phyloP scores from a whole-genome alignment of 2,329 filamentous ascomycete species.

The Hypoxylon sp. region DNA sequence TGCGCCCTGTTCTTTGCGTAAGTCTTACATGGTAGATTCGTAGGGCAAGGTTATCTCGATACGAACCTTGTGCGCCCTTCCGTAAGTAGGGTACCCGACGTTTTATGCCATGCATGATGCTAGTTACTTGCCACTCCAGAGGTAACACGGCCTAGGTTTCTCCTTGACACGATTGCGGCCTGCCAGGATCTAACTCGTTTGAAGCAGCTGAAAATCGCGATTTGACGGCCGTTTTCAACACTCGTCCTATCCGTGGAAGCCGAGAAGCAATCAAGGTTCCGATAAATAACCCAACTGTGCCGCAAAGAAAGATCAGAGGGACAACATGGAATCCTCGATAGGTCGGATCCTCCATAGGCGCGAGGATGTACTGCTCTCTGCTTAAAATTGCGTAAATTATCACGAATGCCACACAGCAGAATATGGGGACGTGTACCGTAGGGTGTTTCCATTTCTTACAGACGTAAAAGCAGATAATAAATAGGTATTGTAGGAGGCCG shows the following conservation, averaged over 20 bases:
- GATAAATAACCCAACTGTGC: constrained; percentile 2
- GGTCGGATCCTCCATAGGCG: background rate
- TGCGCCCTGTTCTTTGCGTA: background rate
- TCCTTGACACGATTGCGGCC: background rate
- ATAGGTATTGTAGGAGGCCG: constrained; percentile 2
- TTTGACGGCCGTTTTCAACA: background rate
- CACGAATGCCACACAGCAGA: background rate
- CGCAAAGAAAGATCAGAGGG: background rate
- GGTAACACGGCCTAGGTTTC: background rate
- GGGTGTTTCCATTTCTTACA: constrained; percentile 8
- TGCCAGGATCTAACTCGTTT: background rate
- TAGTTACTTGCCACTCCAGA: background rate
- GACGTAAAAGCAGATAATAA: constrained; percentile 7
- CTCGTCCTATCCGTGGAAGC: background rate
- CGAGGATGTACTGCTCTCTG: background rate
- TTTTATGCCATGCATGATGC: background rate
- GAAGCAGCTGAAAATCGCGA: background rate
- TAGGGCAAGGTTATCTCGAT: background rate
- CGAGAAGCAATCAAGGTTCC: background rate
- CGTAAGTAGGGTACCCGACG: background rate
- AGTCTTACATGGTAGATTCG: background rate
- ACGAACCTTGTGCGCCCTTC: background rate
- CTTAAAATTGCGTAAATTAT: background rate
- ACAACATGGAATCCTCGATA: background rate
- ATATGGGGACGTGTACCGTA: constrained; percentile 6